These are phyloP conservation scores for Citrus reticulata DNA, from an alignment of 345 rosid species.

Conservation along the genomic window DNA sequence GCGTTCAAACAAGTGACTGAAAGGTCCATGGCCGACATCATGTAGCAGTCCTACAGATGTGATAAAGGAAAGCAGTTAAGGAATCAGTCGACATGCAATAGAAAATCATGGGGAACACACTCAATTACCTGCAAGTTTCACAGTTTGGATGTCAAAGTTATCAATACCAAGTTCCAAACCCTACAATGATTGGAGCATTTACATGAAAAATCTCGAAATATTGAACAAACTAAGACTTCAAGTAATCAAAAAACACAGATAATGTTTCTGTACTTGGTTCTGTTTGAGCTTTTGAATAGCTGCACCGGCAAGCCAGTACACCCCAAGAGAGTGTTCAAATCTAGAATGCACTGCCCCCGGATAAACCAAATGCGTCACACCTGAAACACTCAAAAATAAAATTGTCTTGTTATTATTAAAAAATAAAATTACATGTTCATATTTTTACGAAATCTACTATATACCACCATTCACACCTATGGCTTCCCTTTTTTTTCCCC, in stretches of 20 bases:
- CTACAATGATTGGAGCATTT: conserved; percentile 30
- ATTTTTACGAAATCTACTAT: not conserved
- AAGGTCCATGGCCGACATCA: conserved; percentile 97
- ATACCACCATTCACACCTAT: not conserved
- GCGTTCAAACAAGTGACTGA: conserved; percentile 89
- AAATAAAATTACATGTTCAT: not conserved
- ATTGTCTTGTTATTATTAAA: not conserved
- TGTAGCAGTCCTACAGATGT: conserved; percentile 74
- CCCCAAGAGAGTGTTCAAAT: conserved; percentile 95
- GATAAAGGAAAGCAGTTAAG: conserved; percentile 1
- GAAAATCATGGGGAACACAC: conserved; percentile 3
- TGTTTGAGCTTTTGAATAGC: conserved; percentile 59
- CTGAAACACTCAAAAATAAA: conserved; percentile 35
- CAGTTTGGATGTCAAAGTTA: conserved; percentile 72
- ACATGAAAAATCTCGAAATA: conserved; percentile 6
- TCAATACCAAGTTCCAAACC: conserved; percentile 85
- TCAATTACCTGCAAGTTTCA: conserved; percentile 76
- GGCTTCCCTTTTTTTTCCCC: too few relatives aligned
- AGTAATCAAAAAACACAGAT: conserved; percentile 9
- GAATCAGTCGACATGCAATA: not conserved
- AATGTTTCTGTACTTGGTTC: conserved; percentile 47
- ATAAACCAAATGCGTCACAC: conserved; percentile 71
- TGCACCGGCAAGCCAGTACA: conserved; percentile 82
- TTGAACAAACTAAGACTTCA: not conserved
- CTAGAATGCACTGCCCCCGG: conserved; percentile 94